Evolutionary conservation across 2,329 filamentous ascomycete genomes (phyloP), one percentile per base, ranked within the genome.

Genomic region (Scorias spongiosa): DNA sequence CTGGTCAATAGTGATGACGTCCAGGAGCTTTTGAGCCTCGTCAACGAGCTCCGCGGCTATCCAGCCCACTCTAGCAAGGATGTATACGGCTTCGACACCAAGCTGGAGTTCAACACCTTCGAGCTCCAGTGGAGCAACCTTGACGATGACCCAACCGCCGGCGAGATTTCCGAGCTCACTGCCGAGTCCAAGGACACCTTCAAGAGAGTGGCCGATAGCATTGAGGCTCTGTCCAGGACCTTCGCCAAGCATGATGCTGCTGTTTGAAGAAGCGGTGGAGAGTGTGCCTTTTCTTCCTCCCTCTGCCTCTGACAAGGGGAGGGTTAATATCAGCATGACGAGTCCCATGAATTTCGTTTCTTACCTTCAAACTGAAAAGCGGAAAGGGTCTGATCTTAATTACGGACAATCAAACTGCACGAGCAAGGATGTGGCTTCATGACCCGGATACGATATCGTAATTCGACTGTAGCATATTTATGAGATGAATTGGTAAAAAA

Each of bases 161-260:
- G 54, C 28, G 54, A 54, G 10, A 52, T 60, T 2, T 50, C 49
- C 12, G 61, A 63, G 44, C 47, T 66, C 14, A 57, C 57, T 1
- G 56, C 49, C 6, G 64, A 67, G 59, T 58, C 61, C 48, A 67
- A 65, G 56, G 59, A 66, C 42, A 62, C 62, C 28, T 66, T 66
- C 49, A 64, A 63, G 59, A 52, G 63, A 29, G 56, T 66, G 14
- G 59, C 51, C n/a, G 60, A 66, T 29, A 64, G 61, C 48, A 63
- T 67, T 36, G 62, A 65, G 50, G 63, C 63, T 40, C 50, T 65
- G 32, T 62, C 51, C 17, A 58, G 64, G 51, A 57, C 55, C 17
- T 66, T 66, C 44, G 64, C 63, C 1, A 66, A 63, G 59, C 54
- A 62, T 44, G 62, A 66, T 43, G 54, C 57, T 44, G 55, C 62